phyloP scores from a whole-genome alignment of 768 basidiomycete genomes.

The Peribolospora baueri region DNA sequence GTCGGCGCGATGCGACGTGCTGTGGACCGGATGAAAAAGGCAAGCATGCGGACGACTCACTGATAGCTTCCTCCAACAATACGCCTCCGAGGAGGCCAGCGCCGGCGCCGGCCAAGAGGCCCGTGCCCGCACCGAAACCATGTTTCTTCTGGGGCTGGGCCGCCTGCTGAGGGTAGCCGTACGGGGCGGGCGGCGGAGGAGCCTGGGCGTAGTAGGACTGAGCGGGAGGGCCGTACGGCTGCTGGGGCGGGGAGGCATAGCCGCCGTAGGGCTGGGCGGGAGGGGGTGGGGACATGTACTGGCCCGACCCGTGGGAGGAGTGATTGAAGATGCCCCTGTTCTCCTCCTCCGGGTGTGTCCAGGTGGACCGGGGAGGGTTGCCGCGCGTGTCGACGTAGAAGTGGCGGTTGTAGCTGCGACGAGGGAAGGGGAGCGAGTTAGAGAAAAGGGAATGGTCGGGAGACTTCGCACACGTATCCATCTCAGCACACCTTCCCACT shows the following conservation, averaged over 20 bases:
- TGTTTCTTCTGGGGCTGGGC: neutral
- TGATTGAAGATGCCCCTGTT: neutral
- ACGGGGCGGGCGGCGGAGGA: neutral
- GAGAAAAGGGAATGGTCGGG: no score
- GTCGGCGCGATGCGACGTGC: no score
- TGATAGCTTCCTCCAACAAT: neutral
- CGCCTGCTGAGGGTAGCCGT: neutral
- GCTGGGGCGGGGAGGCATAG: constrained; percentile 4
- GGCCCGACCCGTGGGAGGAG: no score
- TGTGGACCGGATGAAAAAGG: no score
- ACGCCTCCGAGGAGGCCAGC: constrained; percentile 4
- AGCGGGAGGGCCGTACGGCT: neutral
- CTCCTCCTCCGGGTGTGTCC: constrained; percentile 11
- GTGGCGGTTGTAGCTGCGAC: neutral
- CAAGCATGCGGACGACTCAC: neutral
- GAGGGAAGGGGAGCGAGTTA: no score
- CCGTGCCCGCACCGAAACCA: neutral
- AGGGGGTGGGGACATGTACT: no score
- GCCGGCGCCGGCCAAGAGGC: neutral
- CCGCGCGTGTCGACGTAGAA: constrained; percentile 13
- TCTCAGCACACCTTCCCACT: no score
- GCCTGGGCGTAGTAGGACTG: neutral
- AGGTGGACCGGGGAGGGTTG: constrained; percentile 9
- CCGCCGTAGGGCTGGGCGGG: neutral
- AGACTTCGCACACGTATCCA: no score